A percentile compares a stretch with the other conserved stretches of the same genome.
These are phyloP conservation scores for Myxozyma kluyveri DNA, from an alignment of 805 yeast species.

Conservation along the genomic window DNA sequence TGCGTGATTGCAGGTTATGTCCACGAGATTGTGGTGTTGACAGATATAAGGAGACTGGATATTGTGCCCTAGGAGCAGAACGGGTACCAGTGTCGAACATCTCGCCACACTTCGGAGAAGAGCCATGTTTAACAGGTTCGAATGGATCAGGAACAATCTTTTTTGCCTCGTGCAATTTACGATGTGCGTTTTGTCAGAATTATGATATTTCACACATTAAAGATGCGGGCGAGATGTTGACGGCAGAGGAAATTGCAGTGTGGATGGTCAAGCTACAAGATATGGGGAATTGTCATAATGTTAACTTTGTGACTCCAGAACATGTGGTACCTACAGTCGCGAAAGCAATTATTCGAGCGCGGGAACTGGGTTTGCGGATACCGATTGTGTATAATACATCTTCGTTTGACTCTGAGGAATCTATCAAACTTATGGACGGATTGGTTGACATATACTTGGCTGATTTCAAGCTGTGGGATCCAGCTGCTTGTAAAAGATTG, in stretches of 20 bases:
- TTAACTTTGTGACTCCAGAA: slow-evolving; percentile 31
- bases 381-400: slow-evolving; percentile 32
- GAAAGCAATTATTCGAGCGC: slow-evolving; percentile 27
- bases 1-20: slow-evolving; percentile 26
- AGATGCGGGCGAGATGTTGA: slow-evolving; percentile 29
- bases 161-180: slow-evolving; percentile 30
- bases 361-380: slow-evolving; percentile 23
- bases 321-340: slow-evolving; percentile 30
- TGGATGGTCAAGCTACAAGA: slow-evolving; percentile 32
- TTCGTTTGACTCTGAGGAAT: slow-evolving; percentile 27
- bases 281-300: slow-evolving; percentile 28
- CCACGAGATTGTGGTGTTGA: slow-evolving; percentile 30
- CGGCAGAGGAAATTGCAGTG: slow-evolving; percentile 27
- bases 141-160: slow-evolving; percentile 32
- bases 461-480: slow-evolving; percentile 29
- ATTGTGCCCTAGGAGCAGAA: slow-evolving; percentile 27
- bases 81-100: slow-evolving; percentile 25
- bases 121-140: slow-evolving; percentile 26
- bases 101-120: slow-evolving; percentile 32
- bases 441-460: slow-evolving; percentile 31
- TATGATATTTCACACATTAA: slow-evolving; percentile 28
- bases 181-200: slow-evolving; percentile 31
- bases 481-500: slow-evolving; percentile 17
- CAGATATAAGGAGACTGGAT: slow-evolving; percentile 27
- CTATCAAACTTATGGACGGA: slow-evolving; percentile 26